Evolutionary conservation across 163 green algal genomes (phyloP).

Genomic region (Scenedesmus sp.): DNA sequence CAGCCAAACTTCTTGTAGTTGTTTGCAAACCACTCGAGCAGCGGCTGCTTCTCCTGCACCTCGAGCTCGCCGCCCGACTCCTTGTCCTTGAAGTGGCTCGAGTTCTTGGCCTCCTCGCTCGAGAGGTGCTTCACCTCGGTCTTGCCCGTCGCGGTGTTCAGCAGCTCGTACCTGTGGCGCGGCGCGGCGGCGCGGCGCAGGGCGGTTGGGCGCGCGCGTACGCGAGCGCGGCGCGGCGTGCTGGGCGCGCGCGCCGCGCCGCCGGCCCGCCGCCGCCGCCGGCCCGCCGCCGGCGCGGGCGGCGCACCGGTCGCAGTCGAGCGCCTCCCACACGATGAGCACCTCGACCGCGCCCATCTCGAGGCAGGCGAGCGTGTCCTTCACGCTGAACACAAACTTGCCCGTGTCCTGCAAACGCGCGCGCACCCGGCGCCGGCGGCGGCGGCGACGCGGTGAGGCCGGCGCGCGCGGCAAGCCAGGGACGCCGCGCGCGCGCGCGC

Average conservation of each 20-base stretch:
- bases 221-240: too few species aligned
- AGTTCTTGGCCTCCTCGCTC: slow-evolving; percentile 85
- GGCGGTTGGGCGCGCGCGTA: too few species aligned
- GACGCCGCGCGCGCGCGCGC: too few species aligned
- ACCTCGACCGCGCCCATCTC: slow-evolving; percentile 99
- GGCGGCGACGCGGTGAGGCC: too few species aligned
- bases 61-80: slow-evolving; percentile 90
- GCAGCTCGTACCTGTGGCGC: slow-evolving; percentile 75
- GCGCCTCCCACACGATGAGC: slow-evolving; percentile 98
- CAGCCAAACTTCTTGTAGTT: slow-evolving; percentile 99
- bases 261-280: too few species aligned
- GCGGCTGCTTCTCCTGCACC: slow-evolving; percentile 89
- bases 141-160: slow-evolving; percentile 75
- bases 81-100: slow-evolving; percentile 91
- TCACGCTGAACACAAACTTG: slow-evolving; percentile 67
- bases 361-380: slow-evolving; percentile 95
- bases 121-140: slow-evolving; percentile 89
- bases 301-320: slow-evolving; percentile 71
- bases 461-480: too few species aligned
- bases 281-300: too few species aligned
- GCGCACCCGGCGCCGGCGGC: too few species aligned
- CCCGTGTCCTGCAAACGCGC: too few species aligned
- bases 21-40: slow-evolving; percentile 98
- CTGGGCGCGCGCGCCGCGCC: too few species aligned
- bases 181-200: too few species aligned